A percentile compares a stretch with the other conserved stretches of the same genome.
Conservation (phyloP, 148 eudicot species). For the Fagopyrum homotropicum region DNA sequence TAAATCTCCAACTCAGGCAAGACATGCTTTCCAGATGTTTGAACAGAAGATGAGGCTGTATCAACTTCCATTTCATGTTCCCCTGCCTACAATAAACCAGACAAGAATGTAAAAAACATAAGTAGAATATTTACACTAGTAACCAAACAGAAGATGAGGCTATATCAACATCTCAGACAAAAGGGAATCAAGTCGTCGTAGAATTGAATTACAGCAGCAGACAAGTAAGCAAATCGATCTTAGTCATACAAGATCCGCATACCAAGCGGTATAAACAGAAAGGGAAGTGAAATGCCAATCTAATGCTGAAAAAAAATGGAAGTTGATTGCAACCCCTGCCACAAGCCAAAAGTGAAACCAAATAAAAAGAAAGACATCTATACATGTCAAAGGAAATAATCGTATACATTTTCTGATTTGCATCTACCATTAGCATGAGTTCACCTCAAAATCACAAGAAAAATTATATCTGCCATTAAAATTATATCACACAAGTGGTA, state of each 20-base stretch:
- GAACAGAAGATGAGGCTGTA: constrained; percentile 61
- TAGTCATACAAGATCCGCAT: neutral
- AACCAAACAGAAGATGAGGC: constrained; percentile 47
- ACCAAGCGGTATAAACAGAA: neutral
- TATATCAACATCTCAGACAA: constrained; percentile 30
- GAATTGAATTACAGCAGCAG: neutral
- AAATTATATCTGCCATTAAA: neutral
- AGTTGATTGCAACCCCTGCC: neutral
- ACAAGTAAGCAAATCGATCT: neutral
- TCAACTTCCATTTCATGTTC: constrained; percentile 91
- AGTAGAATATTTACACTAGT: too few species aligned
- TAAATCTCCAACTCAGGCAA: constrained; percentile 84
- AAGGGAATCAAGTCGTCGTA: neutral
- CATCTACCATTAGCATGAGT: neutral
- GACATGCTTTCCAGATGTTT: constrained; percentile 55
- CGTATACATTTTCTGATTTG: neutral
- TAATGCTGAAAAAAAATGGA: neutral
- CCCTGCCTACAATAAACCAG: constrained; percentile 36
- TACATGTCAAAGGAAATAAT: neutral
- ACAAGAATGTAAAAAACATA: too few species aligned
- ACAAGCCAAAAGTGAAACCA: neutral
- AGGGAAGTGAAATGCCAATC: neutral
- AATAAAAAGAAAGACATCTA: neutral
- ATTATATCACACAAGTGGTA: neutral
- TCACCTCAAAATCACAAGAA: neutral